These are phyloP conservation scores for Hypoxylon cercidicola DNA, from an alignment of 495 filamentous ascomycete species.

Conservation along the genomic window DNA sequence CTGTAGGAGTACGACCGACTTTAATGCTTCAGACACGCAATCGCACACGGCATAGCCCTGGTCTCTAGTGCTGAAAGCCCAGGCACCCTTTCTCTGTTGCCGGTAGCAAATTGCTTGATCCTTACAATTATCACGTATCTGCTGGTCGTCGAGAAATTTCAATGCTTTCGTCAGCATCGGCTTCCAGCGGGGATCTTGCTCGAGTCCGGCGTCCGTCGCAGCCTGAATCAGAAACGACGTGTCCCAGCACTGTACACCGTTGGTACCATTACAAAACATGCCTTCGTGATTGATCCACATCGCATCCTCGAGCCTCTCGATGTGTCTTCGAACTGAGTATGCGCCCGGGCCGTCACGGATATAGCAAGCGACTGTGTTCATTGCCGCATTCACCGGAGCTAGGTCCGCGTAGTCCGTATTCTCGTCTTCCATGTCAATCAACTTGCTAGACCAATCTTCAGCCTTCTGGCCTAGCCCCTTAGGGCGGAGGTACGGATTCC, in stretches of 20 bases:
- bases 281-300: slow-evolving; percentile 94
- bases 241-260: slow-evolving; percentile 97
- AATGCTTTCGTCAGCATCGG: slow-evolving; percentile 87
- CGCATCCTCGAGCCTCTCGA: slow-evolving; percentile 83
- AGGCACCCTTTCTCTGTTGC: slow-evolving; percentile 90
- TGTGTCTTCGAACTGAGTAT: slow-evolving; percentile 78
- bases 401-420: slow-evolving; percentile 90
- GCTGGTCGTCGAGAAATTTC: slow-evolving; percentile 88
- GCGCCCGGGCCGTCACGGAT: slow-evolving; percentile 83
- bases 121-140: slow-evolving; percentile 84
- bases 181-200: slow-evolving; percentile 77
- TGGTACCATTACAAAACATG: slow-evolving; percentile 94
- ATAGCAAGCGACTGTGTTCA: slow-evolving; percentile 88
- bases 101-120: slow-evolving; percentile 87
- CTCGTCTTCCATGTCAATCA: slow-evolving; percentile 88
- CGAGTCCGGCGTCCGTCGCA: slow-evolving; percentile 79
- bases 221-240: slow-evolving; percentile 89
- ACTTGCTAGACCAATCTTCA: slow-evolving; percentile 74
- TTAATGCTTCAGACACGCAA: slow-evolving; percentile 90
- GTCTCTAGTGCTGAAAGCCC: slow-evolving; percentile 90
- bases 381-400: slow-evolving; percentile 86
- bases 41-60: slow-evolving; percentile 97
- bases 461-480: slow-evolving; percentile 67
- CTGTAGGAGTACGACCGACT: slow-evolving; percentile 87
- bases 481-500: slow-evolving; percentile 76